Base-by-base conservation (phyloP, 495 filamentous ascomycete genomes). In the Talaromyces nanjingensis region DNA sequence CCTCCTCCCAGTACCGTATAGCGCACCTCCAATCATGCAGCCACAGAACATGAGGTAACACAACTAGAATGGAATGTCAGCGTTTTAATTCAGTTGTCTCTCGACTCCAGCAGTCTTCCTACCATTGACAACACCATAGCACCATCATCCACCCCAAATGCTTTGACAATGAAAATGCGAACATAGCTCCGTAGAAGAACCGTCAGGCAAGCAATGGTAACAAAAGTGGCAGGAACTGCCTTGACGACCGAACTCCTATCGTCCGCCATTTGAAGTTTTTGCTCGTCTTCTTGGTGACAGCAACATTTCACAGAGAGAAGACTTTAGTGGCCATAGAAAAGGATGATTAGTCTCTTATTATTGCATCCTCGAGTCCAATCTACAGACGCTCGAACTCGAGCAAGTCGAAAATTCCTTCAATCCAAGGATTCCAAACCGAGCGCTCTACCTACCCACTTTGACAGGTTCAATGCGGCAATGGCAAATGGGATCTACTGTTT, bases 151-250 rank as follows among this genome's bases (percentile, higher is more conserved):
- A 72, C 71, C 45, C 79, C 79, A 66, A 80, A 75, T 3, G 65
- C 74, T 57, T 75, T 77, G n/a, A 80, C 73, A 2, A 81, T 33
- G 37, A 63, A 67, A 27, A 65, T 66, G 12, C 79, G 76, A 33
- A 80, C 77, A 69, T 80, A 81, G 58, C 76, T 74, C 24, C 79
- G 75, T 56, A 79, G 59, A 22, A 74, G 56, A 7, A 80, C 75
- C n/a, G 76, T 61, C 5, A 77, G 59, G 11, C 34, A 42, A 8
- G 77, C 78, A 6, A 81, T 67, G 0, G 72, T 58, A 69, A 77
- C 64, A 58, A 80, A 76, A 58, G 68, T 70, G 59, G 77, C 76
- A 52, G 77, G 73, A 24, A 77, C 71, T 42, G 66, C 68, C 60
- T 63, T 64, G 29, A 77, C 72, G 45, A 72, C 72, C 55, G 68